Evolutionary conservation across 106 monocot genomes (phyloP).

Genomic region (Phalaenopsis aphrodite): DNA sequence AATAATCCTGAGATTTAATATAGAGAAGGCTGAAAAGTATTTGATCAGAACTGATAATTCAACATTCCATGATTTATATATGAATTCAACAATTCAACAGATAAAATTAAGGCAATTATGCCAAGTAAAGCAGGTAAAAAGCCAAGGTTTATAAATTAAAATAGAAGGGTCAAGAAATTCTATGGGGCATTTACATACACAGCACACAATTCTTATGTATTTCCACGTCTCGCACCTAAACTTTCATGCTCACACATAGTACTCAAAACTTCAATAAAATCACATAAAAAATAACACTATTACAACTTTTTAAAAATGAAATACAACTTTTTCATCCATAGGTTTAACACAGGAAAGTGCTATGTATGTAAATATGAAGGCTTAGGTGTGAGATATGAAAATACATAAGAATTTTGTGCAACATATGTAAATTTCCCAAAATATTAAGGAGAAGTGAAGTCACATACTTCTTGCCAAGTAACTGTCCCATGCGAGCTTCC

Average conservation of each 20-base stretch:
- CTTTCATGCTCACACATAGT: no score
- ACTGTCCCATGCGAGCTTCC: slow-evolving; percentile 85
- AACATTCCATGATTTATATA: neutral
- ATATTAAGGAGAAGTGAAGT: neutral
- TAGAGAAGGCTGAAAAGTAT: neutral
- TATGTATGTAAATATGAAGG: no score
- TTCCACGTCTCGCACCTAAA: no score
- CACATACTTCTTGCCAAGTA: slow-evolving; percentile 69
- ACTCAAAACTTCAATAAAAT: no score
- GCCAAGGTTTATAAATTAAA: neutral
- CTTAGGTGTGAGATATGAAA: no score
- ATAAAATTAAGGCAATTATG: neutral
- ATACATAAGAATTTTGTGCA: no score
- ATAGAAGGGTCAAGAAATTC: neutral
- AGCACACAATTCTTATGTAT: no score
- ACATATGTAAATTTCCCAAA: neutral
- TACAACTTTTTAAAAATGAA: no score
- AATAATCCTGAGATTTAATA: neutral
- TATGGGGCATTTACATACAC: no score
- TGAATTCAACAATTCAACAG: neutral
- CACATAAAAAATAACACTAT: no score
- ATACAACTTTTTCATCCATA: no score
- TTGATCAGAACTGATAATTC: neutral
- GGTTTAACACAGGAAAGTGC: no score
- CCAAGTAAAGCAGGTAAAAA: neutral